Evolutionary conservation across 208 protist species (phyloP).

Genomic region (Willaertia magna): DNA sequence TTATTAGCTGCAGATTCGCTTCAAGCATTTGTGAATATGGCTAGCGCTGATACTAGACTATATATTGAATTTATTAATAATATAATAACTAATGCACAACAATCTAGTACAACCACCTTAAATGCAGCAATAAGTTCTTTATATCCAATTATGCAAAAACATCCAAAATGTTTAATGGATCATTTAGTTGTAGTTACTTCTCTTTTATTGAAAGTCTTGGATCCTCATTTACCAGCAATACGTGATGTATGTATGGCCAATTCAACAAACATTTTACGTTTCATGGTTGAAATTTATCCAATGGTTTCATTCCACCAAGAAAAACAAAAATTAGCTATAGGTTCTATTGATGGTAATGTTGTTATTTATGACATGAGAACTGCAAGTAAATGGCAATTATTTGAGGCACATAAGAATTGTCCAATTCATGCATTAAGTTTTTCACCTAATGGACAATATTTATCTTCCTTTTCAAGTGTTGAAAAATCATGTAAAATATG

Average conservation of each 20-base stretch:
- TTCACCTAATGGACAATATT: background rate
- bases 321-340: slow-evolving; percentile 23
- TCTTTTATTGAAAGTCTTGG: slow-evolving; percentile 14
- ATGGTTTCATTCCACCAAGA: slow-evolving; percentile 26
- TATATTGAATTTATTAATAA: background rate
- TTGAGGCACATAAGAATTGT: slow-evolving; percentile 7
- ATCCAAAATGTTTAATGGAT: slow-evolving; percentile 12
- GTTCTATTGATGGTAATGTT: background rate
- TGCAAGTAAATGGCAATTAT: slow-evolving; percentile 16
- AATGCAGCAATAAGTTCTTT: slow-evolving; percentile 2
- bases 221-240: slow-evolving; percentile 19
- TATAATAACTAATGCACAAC: background rate
- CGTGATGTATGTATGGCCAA: slow-evolving; percentile 10
- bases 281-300: slow-evolving; percentile 13
- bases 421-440: background rate
- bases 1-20: background rate
- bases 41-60: background rate
- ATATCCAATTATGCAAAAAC: slow-evolving; percentile 9
- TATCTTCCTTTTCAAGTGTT: background rate
- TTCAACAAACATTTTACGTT: slow-evolving; percentile 15
- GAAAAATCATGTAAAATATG: background rate
- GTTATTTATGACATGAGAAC: slow-evolving; percentile 23
- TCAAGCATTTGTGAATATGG: background rate
- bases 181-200: slow-evolving; percentile 1
- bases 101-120: background rate